These are phyloP conservation scores for Camellia sinensis DNA, from an alignment of 148 eudicot genomes.

Conservation along the genomic window DNA sequence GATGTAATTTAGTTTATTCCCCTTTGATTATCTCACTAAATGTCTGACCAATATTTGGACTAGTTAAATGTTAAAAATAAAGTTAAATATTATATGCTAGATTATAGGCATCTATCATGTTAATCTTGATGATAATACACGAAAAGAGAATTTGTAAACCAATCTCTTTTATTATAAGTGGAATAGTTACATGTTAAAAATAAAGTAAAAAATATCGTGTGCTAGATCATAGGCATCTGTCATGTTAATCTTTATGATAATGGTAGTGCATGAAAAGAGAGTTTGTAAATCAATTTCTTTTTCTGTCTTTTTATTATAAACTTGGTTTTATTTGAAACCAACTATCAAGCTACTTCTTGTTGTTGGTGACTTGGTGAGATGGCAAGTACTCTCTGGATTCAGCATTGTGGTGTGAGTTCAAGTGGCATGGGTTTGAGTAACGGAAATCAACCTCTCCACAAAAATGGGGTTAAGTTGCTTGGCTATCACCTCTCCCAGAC, in stretches of 20 bases:
- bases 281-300: slow-evolving; percentile 1
- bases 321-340: neutral
- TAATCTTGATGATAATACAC: slow-evolving; percentile 3
- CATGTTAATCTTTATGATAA: slow-evolving; percentile 6
- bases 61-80: neutral
- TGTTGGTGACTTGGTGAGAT: neutral
- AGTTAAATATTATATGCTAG: neutral
- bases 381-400: no score
- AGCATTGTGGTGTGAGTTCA: no score
- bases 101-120: neutral
- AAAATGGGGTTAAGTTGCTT: no score
- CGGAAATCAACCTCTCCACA: no score
- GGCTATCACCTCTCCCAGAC: no score
- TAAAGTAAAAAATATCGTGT: neutral
- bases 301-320: neutral
- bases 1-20: neutral
- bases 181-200: neutral
- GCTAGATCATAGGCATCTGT: neutral
- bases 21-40: neutral
- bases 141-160: neutral
- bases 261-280: neutral
- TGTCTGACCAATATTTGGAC: neutral
- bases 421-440: no score
- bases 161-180: neutral
- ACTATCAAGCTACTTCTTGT: neutral